phyloP scores from a whole-genome alignment of 805 yeast species.

The Suhomyces kilbournensis region DNA sequence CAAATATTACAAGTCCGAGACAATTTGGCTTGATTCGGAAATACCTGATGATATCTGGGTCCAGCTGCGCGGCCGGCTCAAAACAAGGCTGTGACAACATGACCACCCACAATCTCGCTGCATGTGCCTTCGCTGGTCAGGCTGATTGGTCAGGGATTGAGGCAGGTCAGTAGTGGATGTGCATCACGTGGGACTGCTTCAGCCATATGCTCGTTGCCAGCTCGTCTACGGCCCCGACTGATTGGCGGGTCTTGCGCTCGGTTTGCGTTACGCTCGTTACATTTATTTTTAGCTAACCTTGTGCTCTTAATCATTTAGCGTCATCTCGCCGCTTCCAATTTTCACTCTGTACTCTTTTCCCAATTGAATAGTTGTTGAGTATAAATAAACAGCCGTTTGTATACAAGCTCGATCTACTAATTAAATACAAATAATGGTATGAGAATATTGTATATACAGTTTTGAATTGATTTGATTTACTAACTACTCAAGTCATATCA shows the following conservation, averaged over 20 bases:
- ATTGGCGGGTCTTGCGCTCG: background rate
- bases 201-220: background rate
- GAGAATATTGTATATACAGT: background rate
- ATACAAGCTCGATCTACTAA: background rate
- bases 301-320: background rate
- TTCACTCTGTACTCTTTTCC: background rate
- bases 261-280: background rate
- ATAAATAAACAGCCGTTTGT: constrained; percentile 1
- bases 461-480: background rate
- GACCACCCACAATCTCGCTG: background rate
- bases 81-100: background rate
- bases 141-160: background rate
- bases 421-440: background rate
- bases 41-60: background rate
- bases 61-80: background rate
- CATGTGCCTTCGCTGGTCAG: background rate
- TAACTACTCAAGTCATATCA: constrained; percentile 13
- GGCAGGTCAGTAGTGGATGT: background rate
- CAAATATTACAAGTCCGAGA: background rate
- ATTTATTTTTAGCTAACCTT: background rate
- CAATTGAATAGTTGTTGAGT: background rate
- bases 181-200: background rate
- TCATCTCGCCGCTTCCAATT: background rate
- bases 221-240: background rate
- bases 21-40: background rate